phyloP scores from a whole-genome alignment of 2,329 filamentous ascomycete species.

The Ceratocystis diversiconidia region DNA sequence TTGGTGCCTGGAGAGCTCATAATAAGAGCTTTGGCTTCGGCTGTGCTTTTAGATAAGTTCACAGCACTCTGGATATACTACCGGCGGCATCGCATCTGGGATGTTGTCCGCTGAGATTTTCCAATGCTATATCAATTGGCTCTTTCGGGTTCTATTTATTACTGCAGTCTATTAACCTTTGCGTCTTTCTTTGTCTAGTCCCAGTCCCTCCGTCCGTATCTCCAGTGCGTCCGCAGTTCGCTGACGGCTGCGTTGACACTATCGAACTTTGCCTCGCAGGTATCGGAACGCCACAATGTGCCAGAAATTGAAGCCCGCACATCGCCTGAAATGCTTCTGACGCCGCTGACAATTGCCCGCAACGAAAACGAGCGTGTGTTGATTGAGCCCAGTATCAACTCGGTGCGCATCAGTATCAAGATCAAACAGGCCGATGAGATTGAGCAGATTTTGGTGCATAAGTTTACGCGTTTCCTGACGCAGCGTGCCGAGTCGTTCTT shows the following conservation, averaged over 20 bases:
- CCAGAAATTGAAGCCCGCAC: constrained; percentile 89
- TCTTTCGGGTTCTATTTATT: constrained; percentile 5
- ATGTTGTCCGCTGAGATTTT: constrained; percentile 13
- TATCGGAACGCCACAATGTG: constrained; percentile 92
- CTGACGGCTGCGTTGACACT: constrained; percentile 77
- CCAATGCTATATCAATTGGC: neutral
- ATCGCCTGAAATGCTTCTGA: constrained; percentile 86
- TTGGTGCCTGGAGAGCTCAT: neutral
- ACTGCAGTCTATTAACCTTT: neutral
- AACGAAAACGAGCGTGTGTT: constrained; percentile 96
- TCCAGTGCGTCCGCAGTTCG: constrained; percentile 88
- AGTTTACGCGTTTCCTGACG: constrained; percentile 92
- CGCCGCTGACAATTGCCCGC: constrained; percentile 75
- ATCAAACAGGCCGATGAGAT: constrained; percentile 99
- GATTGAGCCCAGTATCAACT: constrained; percentile 95
- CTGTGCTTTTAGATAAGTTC: neutral
- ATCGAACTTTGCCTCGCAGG: constrained; percentile 95
- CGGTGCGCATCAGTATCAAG: constrained; percentile 90
- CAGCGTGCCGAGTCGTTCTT: constrained; percentile 96
- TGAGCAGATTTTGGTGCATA: constrained; percentile 93
- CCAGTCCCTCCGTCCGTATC: constrained; percentile 91
- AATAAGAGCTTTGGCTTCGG: neutral
- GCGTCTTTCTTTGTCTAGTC: constrained; percentile 40
- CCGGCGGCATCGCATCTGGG: constrained; percentile 20
- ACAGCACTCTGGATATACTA: constrained; percentile 13